Base-by-base conservation (phyloP, 2,329 filamentous ascomycete genomes). In the Spiromastix sp. region DNA sequence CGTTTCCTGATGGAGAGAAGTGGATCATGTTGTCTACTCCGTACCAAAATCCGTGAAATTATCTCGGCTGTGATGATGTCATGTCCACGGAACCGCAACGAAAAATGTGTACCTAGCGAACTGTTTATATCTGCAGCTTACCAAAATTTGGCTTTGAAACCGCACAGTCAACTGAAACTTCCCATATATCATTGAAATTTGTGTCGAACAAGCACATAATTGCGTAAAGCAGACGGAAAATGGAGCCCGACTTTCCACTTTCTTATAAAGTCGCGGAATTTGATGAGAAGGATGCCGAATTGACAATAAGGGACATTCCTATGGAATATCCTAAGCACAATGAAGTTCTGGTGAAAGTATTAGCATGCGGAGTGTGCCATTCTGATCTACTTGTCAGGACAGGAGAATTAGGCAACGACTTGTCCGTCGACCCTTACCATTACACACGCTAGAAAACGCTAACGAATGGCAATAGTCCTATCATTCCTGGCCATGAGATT, bases 321-420 rank as follows among this genome's bases (percentile, higher is more conserved):
- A 64, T 85, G 26, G 64, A 70, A 40, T 52, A 64, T 20, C 79
- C 79, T 1, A 58, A 66, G 5, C 52, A 64, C 0, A 68, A 71
- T 12, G 66, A 84, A 48, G 61, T 86, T 2, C 69, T 86, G 17
- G 68, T 84, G 55, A 85, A 85, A 54, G 71, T 84, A 2, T 62
- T 77, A 6, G 81, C 81, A 4, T 83, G 77, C 46, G 81, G 81
- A 28, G 71, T 87, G 32, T 86, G 81, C 56, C 77, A 77, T 53
- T 72, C 70, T 1, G 81, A 85, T 47, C 41, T 59, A 13, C 57
- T 54, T 35, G 56, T 71, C 1, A 61, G 66, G 32, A 32, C 49
- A 3, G 74, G 74, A 12, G 48, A 56, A 4, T 60, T 79, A 28
- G 72, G 72, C 8, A 66, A 72, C 29, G 46, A 66, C 16, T 78